phyloP scores from a whole-genome alignment of 2,329 filamentous ascomycete species.

The Stemphylium beticola region DNA sequence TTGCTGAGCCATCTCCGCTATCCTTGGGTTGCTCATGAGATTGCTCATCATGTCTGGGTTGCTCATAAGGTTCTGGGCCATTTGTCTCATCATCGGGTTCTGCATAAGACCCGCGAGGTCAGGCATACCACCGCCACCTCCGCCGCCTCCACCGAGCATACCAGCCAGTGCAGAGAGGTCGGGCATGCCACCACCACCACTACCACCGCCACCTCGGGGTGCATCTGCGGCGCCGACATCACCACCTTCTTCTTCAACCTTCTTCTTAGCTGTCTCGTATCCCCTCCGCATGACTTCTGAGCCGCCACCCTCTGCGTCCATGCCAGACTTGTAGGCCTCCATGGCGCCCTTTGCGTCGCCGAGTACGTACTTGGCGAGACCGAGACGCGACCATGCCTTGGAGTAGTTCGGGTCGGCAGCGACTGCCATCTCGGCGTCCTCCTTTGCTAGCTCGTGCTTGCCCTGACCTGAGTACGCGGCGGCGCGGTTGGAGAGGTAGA shows the following conservation, averaged over 20 bases:
- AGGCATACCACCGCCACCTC: constrained; percentile 78
- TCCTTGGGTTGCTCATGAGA: constrained; percentile 90
- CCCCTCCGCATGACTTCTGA: constrained; percentile 98
- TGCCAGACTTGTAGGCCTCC: constrained; percentile 92
- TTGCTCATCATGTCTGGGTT: constrained; percentile 92
- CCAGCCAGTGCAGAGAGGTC: constrained; percentile 75
- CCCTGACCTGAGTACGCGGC: constrained; percentile 86
- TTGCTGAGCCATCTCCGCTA: constrained; percentile 84
- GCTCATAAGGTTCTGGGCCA: constrained; percentile 97
- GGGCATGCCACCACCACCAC: constrained; percentile 77
- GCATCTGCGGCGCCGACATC: constrained; percentile 57
- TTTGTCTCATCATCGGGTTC: constrained; percentile 97
- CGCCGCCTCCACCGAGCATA: constrained; percentile 57
- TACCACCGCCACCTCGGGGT: constrained; percentile 57
- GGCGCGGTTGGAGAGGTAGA: constrained; percentile 97
- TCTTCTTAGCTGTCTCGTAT: constrained; percentile 87
- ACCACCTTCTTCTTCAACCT: constrained; percentile 78
- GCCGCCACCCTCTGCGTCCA: constrained; percentile 92
- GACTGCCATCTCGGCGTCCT: constrained; percentile 90
- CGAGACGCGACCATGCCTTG: constrained; percentile 94
- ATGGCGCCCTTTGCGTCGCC: constrained; percentile 90
- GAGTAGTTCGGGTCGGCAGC: constrained; percentile 90
- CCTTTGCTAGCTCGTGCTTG: constrained; percentile 81
- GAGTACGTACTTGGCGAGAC: constrained; percentile 87
- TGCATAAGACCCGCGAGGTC: constrained; percentile 67